Evolutionary conservation across 1,284 basidiomycete species (phyloP).

Genomic region (Leccinum brunneo-olivaceum): DNA sequence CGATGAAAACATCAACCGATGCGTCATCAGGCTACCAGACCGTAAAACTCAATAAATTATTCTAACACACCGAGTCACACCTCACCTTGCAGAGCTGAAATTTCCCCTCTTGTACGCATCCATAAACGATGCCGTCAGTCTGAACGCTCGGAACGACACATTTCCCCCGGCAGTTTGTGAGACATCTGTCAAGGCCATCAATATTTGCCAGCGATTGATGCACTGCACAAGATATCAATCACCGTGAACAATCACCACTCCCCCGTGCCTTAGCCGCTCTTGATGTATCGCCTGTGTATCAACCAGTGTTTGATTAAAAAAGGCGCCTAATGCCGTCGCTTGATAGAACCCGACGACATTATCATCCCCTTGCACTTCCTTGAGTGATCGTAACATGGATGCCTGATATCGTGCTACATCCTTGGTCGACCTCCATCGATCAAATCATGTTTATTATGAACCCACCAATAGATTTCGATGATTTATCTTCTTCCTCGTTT

Average conservation of each 20-base stretch:
- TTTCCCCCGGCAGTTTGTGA: constrained; percentile 80
- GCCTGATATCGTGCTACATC: constrained; percentile 71
- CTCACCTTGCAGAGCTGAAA: constrained; percentile 81
- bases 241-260: constrained; percentile 90
- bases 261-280: constrained; percentile 75
- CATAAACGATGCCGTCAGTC: constrained; percentile 78
- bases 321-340: constrained; percentile 84
- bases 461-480: constrained; percentile 64
- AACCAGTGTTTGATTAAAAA: constrained; percentile 84
- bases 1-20: constrained; percentile 84
- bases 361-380: constrained; percentile 91
- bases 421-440: constrained; percentile 3
- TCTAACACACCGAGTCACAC: neutral
- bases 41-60: constrained; percentile 15
- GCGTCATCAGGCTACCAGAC: constrained; percentile 69
- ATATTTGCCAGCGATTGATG: neutral
- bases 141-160: constrained; percentile 88
- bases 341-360: constrained; percentile 97
- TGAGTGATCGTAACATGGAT: constrained; percentile 80
- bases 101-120: constrained; percentile 82
- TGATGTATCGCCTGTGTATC: constrained; percentile 85
- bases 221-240: constrained; percentile 15
- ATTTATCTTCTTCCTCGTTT: constrained; percentile 72
- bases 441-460: constrained; percentile 12
- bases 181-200: constrained; percentile 42